phyloP scores from a whole-genome alignment of 2,329 filamentous ascomycete genomes.

The Penicillium expansum region DNA sequence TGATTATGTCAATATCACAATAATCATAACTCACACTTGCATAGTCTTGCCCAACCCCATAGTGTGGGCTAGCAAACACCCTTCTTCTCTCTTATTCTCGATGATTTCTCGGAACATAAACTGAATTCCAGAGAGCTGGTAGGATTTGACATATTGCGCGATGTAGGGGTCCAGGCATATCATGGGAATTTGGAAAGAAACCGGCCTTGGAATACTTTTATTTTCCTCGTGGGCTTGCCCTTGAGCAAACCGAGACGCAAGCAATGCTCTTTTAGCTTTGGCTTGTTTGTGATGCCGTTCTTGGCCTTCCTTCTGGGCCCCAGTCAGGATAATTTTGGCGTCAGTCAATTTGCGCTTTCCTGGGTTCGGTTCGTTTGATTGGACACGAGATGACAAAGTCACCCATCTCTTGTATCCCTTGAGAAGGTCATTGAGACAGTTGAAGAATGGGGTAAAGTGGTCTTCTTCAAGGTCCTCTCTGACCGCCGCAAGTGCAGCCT shows the following conservation, averaged over 20 bases:
- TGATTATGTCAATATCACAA: too few relatives aligned
- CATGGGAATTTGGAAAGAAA: constrained; percentile 45
- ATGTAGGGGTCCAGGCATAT: constrained; percentile 61
- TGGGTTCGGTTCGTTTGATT: not conserved
- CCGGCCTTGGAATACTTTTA: constrained; percentile 32
- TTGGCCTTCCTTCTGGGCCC: constrained; percentile 52
- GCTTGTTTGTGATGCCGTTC: constrained; percentile 53
- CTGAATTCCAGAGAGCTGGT: constrained; percentile 76
- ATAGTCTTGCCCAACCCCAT: constrained; percentile 94
- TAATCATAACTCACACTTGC: constrained; percentile 61
- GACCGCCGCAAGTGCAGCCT: not conserved
- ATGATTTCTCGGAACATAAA: constrained; percentile 89
- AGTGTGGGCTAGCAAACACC: constrained; percentile 79
- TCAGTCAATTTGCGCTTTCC: not conserved
- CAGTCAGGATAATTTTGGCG: not conserved
- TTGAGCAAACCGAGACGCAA: too few relatives aligned
- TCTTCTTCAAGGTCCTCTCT: not conserved
- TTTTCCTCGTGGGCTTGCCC: too few relatives aligned
- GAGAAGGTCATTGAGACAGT: not conserved
- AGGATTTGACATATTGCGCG: constrained; percentile 63
- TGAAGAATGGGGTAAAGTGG: not conserved
- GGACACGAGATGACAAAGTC: not conserved
- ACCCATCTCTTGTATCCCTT: not conserved
- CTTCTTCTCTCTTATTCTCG: constrained; percentile 60
- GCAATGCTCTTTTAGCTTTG: too few relatives aligned